A percentile compares a stretch with the other conserved stretches of the same genome.
phyloP scores from a whole-genome alignment of 2,329 filamentous ascomycete species.

The Penicillium olsonii region DNA sequence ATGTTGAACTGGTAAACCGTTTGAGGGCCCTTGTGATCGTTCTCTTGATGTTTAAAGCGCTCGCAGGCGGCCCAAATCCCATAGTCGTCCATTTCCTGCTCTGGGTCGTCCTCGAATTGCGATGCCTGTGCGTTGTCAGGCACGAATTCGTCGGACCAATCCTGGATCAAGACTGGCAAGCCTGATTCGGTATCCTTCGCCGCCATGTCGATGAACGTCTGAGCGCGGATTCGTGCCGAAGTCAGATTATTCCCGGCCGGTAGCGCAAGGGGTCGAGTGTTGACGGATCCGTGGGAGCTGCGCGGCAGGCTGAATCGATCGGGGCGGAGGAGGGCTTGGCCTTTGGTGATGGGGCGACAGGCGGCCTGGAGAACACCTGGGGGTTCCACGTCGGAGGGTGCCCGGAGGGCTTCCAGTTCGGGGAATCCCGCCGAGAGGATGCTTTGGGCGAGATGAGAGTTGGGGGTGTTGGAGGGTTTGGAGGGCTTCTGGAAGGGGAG shows the following conservation, averaged over 20 bases:
- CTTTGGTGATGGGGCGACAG: slow-evolving; percentile 42
- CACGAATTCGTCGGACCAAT: slow-evolving; percentile 41
- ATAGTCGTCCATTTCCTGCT: slow-evolving; percentile 37
- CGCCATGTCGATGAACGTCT: slow-evolving; percentile 48
- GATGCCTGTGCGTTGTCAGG: slow-evolving; percentile 35
- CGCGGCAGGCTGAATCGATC: slow-evolving; percentile 45
- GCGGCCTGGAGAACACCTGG: slow-evolving; percentile 46
- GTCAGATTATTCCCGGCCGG: slow-evolving; percentile 47
- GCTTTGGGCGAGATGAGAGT: slow-evolving; percentile 47
- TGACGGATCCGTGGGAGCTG: slow-evolving; percentile 46
- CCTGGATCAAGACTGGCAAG: slow-evolving; percentile 44
- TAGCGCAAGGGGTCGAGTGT: slow-evolving; percentile 41
- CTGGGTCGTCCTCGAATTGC: slow-evolving; percentile 33
- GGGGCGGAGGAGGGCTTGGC: slow-evolving; percentile 40
- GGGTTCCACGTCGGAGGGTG: slow-evolving; percentile 47
- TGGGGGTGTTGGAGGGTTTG: slow-evolving; percentile 38
- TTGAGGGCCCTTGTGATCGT: slow-evolving; percentile 31
- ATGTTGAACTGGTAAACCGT: slow-evolving; percentile 45
- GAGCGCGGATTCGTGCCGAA: slow-evolving; percentile 47
- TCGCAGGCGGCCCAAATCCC: slow-evolving; percentile 30
- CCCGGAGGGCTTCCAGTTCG: slow-evolving; percentile 40
- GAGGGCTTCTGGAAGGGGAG: slow-evolving; percentile 38
- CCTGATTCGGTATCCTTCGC: slow-evolving; percentile 43
- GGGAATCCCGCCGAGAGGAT: slow-evolving; percentile 47
- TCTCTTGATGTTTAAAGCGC: slow-evolving; percentile 24